A percentile compares a stretch with the other conserved stretches of the same genome.
Conservation (phyloP, 345 rosid genomes). For the Acer yangbiense region DNA sequence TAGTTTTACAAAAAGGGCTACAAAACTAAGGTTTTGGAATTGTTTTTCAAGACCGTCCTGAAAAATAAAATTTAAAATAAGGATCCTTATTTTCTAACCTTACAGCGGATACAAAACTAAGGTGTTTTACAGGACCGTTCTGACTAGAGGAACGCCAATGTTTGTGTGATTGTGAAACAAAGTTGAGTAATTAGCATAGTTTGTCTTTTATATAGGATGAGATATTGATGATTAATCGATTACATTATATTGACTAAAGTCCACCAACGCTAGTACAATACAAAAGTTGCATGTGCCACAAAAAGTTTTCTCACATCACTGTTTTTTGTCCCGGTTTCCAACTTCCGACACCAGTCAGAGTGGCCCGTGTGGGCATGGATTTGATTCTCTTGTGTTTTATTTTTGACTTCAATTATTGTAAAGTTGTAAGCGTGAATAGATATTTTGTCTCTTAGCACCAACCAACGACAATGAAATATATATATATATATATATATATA, state of each 20-base stretch:
- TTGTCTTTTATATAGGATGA: background rate
- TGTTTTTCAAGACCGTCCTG: too few species aligned
- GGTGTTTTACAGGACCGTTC: too few species aligned
- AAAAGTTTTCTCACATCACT: background rate
- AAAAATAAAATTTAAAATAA: too few species aligned
- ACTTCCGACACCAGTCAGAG: background rate
- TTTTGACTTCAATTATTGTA: conserved; percentile 2
- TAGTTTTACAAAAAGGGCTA: too few species aligned
- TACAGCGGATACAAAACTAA: too few species aligned
- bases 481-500: too few species aligned
- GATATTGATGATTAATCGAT: background rate
- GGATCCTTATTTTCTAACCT: too few species aligned
- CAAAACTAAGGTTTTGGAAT: too few species aligned
- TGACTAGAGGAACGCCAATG: too few species aligned
- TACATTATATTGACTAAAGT: background rate
- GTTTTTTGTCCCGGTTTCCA: conserved; percentile 11
- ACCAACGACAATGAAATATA: background rate
- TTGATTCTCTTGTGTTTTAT: background rate
- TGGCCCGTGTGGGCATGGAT: background rate
- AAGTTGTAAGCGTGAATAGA: background rate
- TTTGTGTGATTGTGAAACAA: background rate
- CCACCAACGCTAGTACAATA: background rate
- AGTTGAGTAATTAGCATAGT: background rate
- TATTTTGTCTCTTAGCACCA: background rate
- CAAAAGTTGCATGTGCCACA: background rate